Percentiles rank a stretch among this genome's conserved stretches.
Conservation (phyloP, 1,284 basidiomycete genomes). For the Meira nashicola region DNA sequence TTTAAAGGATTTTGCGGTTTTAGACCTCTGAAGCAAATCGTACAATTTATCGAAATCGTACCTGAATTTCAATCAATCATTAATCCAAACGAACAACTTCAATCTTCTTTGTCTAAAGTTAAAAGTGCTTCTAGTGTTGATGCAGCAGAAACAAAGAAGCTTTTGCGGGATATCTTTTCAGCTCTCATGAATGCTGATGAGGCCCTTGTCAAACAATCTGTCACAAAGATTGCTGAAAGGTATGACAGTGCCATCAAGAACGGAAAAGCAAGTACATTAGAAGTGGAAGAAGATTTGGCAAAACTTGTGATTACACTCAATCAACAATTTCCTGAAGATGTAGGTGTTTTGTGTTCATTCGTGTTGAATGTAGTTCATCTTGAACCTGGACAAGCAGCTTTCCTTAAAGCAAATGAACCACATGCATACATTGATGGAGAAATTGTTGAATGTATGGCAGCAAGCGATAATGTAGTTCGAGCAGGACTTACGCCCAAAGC, state of each 20-base stretch:
- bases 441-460: constrained; percentile 52
- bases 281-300: constrained; percentile 23
- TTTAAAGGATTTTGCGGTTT: constrained; percentile 92
- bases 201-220: constrained; percentile 10
- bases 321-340: constrained; percentile 80
- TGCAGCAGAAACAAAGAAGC: constrained; percentile 5
- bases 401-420: constrained; percentile 90
- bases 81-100: background rate
- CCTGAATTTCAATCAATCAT: constrained; percentile 67
- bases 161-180: constrained; percentile 30
- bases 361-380: constrained; percentile 81
- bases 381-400: constrained; percentile 80
- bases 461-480: constrained; percentile 86
- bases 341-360: constrained; percentile 91
- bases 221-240: constrained; percentile 6
- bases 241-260: constrained; percentile 5
- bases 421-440: constrained; percentile 79
- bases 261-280: constrained; percentile 10
- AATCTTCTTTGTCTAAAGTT: background rate
- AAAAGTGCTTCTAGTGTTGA: background rate
- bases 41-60: constrained; percentile 64
- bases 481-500: constrained; percentile 96
- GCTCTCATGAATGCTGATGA: constrained; percentile 30
- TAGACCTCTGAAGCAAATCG: constrained; percentile 70
- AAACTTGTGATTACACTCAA: constrained; percentile 71